Evolutionary conservation across 495 filamentous ascomycete species (phyloP), one percentile per base, ranked within the genome.

Genomic region (Xylaria bambusicola): DNA sequence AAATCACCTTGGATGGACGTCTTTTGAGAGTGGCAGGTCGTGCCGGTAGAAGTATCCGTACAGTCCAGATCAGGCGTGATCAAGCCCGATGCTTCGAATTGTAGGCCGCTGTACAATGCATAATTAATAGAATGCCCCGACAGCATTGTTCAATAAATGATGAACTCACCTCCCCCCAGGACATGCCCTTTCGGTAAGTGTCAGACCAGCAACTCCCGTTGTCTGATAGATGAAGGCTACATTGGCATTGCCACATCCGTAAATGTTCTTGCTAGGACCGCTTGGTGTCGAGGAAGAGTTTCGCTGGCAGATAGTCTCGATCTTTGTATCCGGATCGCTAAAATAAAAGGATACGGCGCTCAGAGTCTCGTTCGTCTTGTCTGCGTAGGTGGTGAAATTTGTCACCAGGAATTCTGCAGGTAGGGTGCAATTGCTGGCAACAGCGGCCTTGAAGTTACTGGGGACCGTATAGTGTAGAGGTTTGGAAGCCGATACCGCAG

Each of bases 141-240:
- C 27, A n/a, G 20, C 23, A 17, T 23, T 3, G 13, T 49, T 17
- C 40, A n/a, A n/a, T 13, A 15, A 15, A 4, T 7, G 10, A 10
- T 12, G 5, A 36, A 63, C 68, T 55, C 20, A 71, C 68, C 47
- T 42, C 38, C n/a, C 62, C n/a, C 59, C 61, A 29, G 68, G 57
- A 47, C 68, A 71, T 5, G 54, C 66, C 35, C 29, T 23, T 31
- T 71, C 68, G 13, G 61, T 58, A 35, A 71, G 5, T 12, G 63
- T 68, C 23, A 71, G 38, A 4, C 62, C 65, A 18, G 61, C 54
- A 15, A 60, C 60, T 26, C 61, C 63, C 12, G 58, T 65, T 9
- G 59, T 61, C 50, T 71, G 61, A 24, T 64, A 71, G 40, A 68
- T 63, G 42, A 71, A 71, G 41, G 45, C 33, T 4, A 71, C 56